These are phyloP conservation scores for Stentor coeruleus DNA, from an alignment of 73 alveolate genomes.

Conservation along the genomic window DNA sequence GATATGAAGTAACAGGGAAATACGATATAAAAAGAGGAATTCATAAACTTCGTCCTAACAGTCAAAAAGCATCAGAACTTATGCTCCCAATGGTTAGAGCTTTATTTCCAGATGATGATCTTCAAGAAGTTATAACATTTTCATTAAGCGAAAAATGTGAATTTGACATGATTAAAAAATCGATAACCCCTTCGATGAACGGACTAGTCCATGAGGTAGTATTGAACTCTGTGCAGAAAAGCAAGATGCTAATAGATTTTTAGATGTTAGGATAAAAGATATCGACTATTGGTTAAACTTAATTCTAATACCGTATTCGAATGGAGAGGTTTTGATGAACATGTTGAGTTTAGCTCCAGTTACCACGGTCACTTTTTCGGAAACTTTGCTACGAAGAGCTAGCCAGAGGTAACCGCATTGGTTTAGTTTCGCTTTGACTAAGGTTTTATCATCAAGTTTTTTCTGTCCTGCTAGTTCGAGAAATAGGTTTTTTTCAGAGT, in stretches of 20 bases:
- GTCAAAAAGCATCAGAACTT: not conserved
- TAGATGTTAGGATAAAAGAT: no score
- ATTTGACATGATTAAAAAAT: not conserved
- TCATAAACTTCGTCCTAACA: not conserved
- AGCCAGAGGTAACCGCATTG: not conserved
- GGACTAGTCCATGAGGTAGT: not conserved
- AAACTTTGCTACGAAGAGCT: not conserved
- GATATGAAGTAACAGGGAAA: not conserved
- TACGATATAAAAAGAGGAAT: not conserved
- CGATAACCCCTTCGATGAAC: not conserved
- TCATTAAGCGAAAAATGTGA: not conserved
- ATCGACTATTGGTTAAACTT: not conserved
- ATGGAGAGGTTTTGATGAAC: not conserved
- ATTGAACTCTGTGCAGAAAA: not conserved
- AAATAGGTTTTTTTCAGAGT: not conserved
- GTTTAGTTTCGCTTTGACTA: not conserved
- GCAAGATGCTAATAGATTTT: not conserved
- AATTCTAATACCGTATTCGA: not conserved
- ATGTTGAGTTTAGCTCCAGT: not conserved
- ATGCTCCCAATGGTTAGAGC: constrained; percentile 2
- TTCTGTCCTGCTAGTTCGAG: not conserved
- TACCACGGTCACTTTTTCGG: not conserved
- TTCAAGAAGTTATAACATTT: not conserved
- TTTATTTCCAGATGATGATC: not conserved
- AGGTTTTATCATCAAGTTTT: not conserved